A percentile compares a stretch with the other conserved stretches of the same genome.
Evolutionary conservation across 306 rosid species (phyloP).

Genomic region (Castanospermum australe): DNA sequence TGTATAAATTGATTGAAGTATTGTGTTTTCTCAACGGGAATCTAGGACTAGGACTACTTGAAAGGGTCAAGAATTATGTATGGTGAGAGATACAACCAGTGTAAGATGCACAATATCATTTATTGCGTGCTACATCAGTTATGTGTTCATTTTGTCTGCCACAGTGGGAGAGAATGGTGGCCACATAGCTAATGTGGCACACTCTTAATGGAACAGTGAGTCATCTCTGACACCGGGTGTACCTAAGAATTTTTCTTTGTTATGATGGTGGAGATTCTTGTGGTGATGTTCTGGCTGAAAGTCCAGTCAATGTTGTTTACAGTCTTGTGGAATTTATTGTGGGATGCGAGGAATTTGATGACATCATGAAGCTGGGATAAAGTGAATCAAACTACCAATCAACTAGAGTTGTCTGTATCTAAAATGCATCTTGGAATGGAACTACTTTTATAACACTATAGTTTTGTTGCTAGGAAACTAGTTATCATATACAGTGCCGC

Average conservation of each 20-base stretch:
- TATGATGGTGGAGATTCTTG: neutral
- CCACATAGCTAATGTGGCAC: too few species aligned
- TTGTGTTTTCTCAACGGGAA: neutral
- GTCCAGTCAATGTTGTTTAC: neutral
- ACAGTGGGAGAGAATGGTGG: too few species aligned
- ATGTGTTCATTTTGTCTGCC: too few species aligned
- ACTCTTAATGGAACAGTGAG: too few species aligned
- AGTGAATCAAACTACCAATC: neutral
- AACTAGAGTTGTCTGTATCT: neutral
- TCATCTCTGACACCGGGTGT: too few species aligned
- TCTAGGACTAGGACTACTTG: neutral
- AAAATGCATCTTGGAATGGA: neutral
- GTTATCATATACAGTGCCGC: too few species aligned
- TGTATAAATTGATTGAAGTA: neutral
- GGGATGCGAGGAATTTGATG: slow-evolving; percentile 5
- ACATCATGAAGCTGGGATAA: too few species aligned
- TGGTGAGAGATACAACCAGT: too few species aligned
- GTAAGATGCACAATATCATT: too few species aligned
- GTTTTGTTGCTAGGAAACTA: neutral
- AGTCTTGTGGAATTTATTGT: neutral
- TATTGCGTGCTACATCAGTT: too few species aligned
- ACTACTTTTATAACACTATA: neutral
- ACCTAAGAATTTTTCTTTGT: too few species aligned
- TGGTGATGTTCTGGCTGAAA: neutral
- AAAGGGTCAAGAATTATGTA: neutral